These are phyloP conservation scores for Maudiozyma bulderi DNA, from an alignment of 805 yeast species.

Conservation along the genomic window DNA sequence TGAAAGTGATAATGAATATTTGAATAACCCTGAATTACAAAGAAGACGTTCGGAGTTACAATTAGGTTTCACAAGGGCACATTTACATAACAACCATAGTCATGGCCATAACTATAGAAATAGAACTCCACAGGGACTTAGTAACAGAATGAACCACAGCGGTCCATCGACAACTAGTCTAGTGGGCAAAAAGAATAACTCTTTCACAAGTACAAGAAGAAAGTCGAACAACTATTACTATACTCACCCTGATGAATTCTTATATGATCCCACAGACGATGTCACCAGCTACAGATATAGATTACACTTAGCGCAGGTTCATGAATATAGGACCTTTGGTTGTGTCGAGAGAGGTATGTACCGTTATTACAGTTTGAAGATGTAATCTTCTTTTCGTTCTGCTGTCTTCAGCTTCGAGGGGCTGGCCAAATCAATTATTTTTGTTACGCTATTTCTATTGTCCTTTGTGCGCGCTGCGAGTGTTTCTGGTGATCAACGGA, in stretches of 20 bases:
- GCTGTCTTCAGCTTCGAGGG: too few relatives aligned
- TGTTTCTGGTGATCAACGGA: too few relatives aligned
- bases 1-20: conserved; percentile 25
- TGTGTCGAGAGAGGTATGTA: conserved; percentile 38
- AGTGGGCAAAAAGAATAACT: too few relatives aligned
- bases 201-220: not conserved
- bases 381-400: conserved; percentile 10
- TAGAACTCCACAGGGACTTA: not conserved
- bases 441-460: not conserved
- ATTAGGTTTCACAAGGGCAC: conserved; percentile 16
- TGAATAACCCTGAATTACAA: conserved; percentile 23
- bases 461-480: not conserved
- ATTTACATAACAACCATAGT: not conserved
- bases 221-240: conserved; percentile 10
- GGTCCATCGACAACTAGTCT: too few relatives aligned
- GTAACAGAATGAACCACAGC: too few relatives aligned
- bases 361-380: conserved; percentile 34
- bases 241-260: conserved; percentile 17
- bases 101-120: not conserved
- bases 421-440: not conserved
- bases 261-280: conserved; percentile 20
- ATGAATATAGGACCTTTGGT: conserved; percentile 34
- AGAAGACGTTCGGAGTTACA: conserved; percentile 28
- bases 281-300: conserved; percentile 20
- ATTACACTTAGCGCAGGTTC: conserved; percentile 22